phyloP scores from a whole-genome alignment of 2,329 filamentous ascomycete genomes.

The Aspergillus sp. region DNA sequence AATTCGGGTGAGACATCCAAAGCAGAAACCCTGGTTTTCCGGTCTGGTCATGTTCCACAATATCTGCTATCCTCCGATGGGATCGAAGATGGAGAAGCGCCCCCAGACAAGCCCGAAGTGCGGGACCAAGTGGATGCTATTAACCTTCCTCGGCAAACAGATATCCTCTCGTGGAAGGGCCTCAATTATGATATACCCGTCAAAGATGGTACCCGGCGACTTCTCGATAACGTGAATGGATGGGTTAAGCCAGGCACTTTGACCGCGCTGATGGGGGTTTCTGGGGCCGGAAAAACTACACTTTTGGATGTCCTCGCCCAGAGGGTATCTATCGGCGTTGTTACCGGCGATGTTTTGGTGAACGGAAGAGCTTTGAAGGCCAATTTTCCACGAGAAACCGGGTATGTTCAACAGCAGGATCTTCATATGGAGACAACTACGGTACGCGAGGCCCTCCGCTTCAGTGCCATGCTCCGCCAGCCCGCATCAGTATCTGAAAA shows the following conservation, averaged over 20 bases:
- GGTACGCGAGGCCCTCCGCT: constrained; percentile 82
- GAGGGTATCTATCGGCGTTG: constrained; percentile 81
- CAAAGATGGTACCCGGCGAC: constrained; percentile 24
- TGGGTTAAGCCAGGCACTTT: constrained; percentile 92
- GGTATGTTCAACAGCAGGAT: constrained; percentile 80
- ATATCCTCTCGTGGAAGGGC: constrained; percentile 78
- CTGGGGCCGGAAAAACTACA: constrained; percentile 88
- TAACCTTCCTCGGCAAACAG: constrained; percentile 59
- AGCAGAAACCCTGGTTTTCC: constrained; percentile 75
- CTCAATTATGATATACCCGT: constrained; percentile 76
- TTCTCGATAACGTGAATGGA: constrained; percentile 61
- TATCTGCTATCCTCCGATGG: constrained; percentile 46
- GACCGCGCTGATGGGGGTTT: constrained; percentile 87
- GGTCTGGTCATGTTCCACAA: constrained; percentile 51
- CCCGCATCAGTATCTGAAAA: constrained; percentile 66
- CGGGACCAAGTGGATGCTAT: constrained; percentile 52
- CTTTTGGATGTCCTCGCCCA: constrained; percentile 82
- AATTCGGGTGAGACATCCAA: constrained; percentile 68
- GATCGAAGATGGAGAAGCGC: not conserved
- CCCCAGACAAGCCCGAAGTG: not conserved
- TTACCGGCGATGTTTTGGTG: constrained; percentile 80
- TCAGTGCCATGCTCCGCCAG: constrained; percentile 82
- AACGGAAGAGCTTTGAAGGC: constrained; percentile 69
- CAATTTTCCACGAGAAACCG: constrained; percentile 39
- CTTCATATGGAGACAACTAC: constrained; percentile 81